phyloP scores from a whole-genome alignment of 1,139 yeast genomes.

The Taphrina communis region DNA sequence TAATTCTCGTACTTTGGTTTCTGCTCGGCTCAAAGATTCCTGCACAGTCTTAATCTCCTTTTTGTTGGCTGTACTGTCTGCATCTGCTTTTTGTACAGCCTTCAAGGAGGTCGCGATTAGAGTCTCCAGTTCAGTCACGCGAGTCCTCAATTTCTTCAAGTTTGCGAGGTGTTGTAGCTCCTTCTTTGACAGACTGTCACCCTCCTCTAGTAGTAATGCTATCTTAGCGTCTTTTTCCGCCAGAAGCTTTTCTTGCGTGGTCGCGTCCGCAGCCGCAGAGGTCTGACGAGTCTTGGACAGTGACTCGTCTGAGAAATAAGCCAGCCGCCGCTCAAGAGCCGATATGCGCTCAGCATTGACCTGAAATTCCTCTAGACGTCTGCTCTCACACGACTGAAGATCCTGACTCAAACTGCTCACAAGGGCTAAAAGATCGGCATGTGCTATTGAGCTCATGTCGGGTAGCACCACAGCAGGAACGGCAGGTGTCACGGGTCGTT shows the following conservation, averaged over 20 bases:
- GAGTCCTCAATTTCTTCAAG: slow-evolving; percentile 65
- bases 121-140: slow-evolving; percentile 52
- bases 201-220: slow-evolving; percentile 72
- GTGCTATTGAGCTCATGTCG: slow-evolving; percentile 4
- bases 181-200: slow-evolving; percentile 73
- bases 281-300: slow-evolving; percentile 1
- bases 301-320: slow-evolving; percentile 19
- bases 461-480: slow-evolving; percentile 1
- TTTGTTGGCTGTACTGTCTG: slow-evolving; percentile 45
- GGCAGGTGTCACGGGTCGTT: not conserved
- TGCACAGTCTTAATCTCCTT: slow-evolving; percentile 46
- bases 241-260: slow-evolving; percentile 10
- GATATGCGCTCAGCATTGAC: slow-evolving; percentile 33
- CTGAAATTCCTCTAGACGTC: slow-evolving; percentile 29
- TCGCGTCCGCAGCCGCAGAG: not conserved
- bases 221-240: slow-evolving; percentile 57
- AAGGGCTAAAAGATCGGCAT: slow-evolving; percentile 4
- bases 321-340: slow-evolving; percentile 30
- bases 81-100: slow-evolving; percentile 47
- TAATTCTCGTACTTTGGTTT: slow-evolving; percentile 44
- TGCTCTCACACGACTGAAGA: slow-evolving; percentile 22
- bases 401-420: slow-evolving; percentile 3
- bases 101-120: slow-evolving; percentile 46
- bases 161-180: slow-evolving; percentile 73
- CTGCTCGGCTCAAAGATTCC: slow-evolving; percentile 45